Evolutionary conservation across 306 rosid species (phyloP).

Genomic region (Chamaecrista fasciculata): DNA sequence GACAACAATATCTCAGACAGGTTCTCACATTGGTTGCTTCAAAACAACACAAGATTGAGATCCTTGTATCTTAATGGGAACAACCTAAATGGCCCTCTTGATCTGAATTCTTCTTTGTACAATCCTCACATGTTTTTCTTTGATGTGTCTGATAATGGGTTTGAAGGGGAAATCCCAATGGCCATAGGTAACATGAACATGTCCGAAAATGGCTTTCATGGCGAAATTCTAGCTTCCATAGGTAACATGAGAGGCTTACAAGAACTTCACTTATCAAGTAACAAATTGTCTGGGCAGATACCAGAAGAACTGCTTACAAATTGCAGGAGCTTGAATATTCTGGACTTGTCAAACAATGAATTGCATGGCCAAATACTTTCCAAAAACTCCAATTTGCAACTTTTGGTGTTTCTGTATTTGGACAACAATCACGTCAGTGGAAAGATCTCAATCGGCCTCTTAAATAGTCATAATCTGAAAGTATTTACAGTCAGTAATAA

Average conservation of each 20-base stretch:
- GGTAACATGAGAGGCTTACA: constrained; percentile 2
- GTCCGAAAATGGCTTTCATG: constrained; percentile 16
- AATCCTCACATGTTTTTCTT: not conserved
- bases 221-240: constrained; percentile 20
- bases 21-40: constrained; percentile 22
- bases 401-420: too few relatives aligned
- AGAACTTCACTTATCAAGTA: constrained; percentile 17
- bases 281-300: not conserved
- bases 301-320: not conserved
- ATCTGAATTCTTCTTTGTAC: constrained; percentile 9
- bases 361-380: not conserved
- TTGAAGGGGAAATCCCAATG: constrained; percentile 1
- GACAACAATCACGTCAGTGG: constrained; percentile 21
- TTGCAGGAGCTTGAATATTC: not conserved
- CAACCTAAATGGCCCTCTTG: constrained; percentile 3
- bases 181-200: constrained; percentile 27
- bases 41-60: constrained; percentile 19
- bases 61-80: not conserved
- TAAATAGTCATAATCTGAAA: not conserved
- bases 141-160: constrained; percentile 19
- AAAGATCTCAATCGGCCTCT: not conserved
- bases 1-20: constrained; percentile 6
- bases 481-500: constrained; percentile 14
- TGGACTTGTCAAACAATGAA: constrained; percentile 19
- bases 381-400: not conserved